Conservation (phyloP, 371 early-diverging fungal genomes). For the Smittium culicis region DNA sequence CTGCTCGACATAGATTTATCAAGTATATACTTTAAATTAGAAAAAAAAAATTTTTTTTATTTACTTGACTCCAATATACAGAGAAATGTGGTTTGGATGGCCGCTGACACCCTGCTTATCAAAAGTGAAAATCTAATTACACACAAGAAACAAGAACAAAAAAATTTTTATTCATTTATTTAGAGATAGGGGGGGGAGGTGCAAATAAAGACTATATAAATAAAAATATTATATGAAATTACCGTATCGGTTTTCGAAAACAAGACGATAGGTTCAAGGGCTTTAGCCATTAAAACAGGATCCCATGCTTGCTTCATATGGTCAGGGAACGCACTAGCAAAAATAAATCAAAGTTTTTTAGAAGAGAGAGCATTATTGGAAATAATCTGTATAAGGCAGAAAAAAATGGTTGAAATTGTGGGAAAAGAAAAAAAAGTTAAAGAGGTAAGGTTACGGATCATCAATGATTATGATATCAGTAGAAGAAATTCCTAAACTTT, state of each 20-base stretch:
- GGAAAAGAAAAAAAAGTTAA: not conserved
- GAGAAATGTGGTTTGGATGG: slow-evolving; percentile 86
- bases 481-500: slow-evolving; percentile 45
- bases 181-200: not conserved
- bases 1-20: too few relatives aligned
- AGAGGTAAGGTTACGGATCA: slow-evolving; percentile 35
- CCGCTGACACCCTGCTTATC: slow-evolving; percentile 84
- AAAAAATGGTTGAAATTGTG: too few relatives aligned
- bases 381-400: not conserved
- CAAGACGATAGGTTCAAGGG: slow-evolving; percentile 41
- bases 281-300: slow-evolving; percentile 37
- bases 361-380: not conserved
- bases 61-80: slow-evolving; percentile 62
- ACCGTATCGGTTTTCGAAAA: slow-evolving; percentile 53
- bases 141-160: not conserved
- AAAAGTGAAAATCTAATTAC: slow-evolving; percentile 57
- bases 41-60: too few relatives aligned
- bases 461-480: slow-evolving; percentile 48
- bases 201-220: too few relatives aligned
- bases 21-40: too few relatives aligned
- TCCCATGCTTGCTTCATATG: slow-evolving; percentile 60
- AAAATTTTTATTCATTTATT: not conserved
- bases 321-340: slow-evolving; percentile 43
- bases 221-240: not conserved
- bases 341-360: not conserved